Base-by-base conservation (phyloP, 2,329 filamentous ascomycete species). In the Nigrospora sphaerica region DNA sequence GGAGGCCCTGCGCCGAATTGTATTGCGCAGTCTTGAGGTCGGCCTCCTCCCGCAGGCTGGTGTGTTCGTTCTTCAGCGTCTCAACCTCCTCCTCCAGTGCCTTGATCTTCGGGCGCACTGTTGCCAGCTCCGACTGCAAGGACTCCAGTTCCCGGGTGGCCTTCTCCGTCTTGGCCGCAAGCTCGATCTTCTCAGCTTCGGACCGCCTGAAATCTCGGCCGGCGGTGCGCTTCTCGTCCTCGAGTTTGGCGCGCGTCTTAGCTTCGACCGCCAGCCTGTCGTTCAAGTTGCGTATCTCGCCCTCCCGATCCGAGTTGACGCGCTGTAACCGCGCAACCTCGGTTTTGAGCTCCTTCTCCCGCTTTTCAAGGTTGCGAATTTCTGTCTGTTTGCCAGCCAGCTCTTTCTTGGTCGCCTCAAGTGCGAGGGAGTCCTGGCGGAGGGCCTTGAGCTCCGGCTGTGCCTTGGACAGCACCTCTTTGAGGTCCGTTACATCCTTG, bases 11-110 rank as follows among this genome's bases (percentile, higher is more conserved):
- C 0, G 89, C 86, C 54, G 84, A 95, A 45, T 80, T 79, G 59
- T 95, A 91, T 65, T 96, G 89, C 35, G 88, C 87, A 2, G 81
- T 78, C 71, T 93, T 95, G 49, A 95, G 77, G 46, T 91, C 81
- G 1, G 87, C 78, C 56, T 97, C 91, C 54, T 95, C 89, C 37
- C 83, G 79, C 17, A 91, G 70, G 16, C 74, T 72, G 6, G 75
- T 74, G 32, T 83, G 78, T 52, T 95, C 87, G 31, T 78, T 79
- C 42, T 75, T 79, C 31, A 95, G 64, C 58, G 82, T 83, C 19
- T 78, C 70, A 17, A 85, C 70, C 56, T 92, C 81, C 44, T 86
- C 83, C 57, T 96, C 90, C 2, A 95, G 71, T 48, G 87, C 78
- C 50, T 71, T 73, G 36, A 84, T 68, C 42, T 72, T 74, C 1